These are phyloP conservation scores for Ophiognomonia clavigignenti-juglandacearum DNA, from an alignment of 2,329 filamentous ascomycete species.

Conservation along the genomic window DNA sequence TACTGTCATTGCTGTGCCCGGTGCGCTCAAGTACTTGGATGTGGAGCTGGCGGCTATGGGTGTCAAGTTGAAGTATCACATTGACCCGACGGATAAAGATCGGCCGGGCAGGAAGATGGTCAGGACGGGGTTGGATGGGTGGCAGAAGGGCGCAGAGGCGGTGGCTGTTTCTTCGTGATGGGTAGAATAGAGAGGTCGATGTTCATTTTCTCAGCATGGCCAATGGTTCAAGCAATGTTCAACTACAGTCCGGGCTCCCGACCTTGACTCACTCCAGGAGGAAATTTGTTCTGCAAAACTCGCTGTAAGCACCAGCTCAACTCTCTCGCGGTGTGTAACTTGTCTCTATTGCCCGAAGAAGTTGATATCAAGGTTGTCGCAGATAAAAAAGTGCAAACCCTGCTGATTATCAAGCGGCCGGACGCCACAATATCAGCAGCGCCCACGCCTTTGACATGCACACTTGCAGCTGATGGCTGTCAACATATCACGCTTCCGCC, in stretches of 20 bases:
- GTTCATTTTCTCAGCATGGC: background rate
- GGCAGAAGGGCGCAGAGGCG: constrained; percentile 11
- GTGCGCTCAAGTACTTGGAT: constrained; percentile 87
- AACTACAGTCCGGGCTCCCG: background rate
- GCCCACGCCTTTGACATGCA: too few relatives aligned
- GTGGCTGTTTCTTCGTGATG: constrained; percentile 11
- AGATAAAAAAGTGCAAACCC: too few relatives aligned
- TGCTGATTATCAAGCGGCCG: too few relatives aligned
- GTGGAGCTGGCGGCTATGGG: constrained; percentile 97
- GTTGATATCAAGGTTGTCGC: too few relatives aligned
- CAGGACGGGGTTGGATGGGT: constrained; percentile 13
- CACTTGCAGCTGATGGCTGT: background rate
- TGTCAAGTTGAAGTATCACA: constrained; percentile 80
- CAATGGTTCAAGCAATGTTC: background rate
- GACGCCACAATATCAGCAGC: too few relatives aligned
- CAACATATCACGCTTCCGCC: too few relatives aligned
- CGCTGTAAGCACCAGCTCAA: too few relatives aligned
- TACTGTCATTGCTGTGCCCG: constrained; percentile 85
- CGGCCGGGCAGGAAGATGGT: constrained; percentile 42
- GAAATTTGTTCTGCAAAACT: too few relatives aligned
- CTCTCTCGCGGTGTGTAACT: too few relatives aligned
- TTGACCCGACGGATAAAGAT: constrained; percentile 55
- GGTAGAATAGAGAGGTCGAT: background rate
- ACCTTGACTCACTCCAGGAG: too few relatives aligned
- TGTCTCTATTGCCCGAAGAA: too few relatives aligned